phyloP scores from a whole-genome alignment of 164 flowering plant genomes.

The Aristolochia fimbriata region DNA sequence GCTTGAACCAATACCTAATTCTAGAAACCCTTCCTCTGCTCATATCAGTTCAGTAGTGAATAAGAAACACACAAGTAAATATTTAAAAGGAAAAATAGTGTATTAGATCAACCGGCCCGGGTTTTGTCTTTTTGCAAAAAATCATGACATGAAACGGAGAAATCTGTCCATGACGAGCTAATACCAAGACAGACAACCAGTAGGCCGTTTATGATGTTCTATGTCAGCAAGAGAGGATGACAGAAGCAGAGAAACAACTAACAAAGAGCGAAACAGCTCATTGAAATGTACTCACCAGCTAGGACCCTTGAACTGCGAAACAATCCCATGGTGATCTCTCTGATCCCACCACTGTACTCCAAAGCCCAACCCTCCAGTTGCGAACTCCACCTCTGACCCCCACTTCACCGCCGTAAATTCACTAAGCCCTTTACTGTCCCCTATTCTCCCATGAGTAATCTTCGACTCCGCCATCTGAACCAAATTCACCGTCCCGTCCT shows the following conservation, averaged over 20 bases:
- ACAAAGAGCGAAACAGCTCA: background rate
- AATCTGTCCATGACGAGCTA: no score
- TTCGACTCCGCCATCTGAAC: constrained; percentile 28
- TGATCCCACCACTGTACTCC: constrained; percentile 92
- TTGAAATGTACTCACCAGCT: constrained; percentile 36
- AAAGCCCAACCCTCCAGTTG: constrained; percentile 73
- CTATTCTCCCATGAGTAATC: constrained; percentile 29
- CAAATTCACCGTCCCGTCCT: constrained; percentile 78
- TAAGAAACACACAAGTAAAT: no score
- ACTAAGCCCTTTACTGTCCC: constrained; percentile 62
- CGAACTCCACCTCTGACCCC: constrained; percentile 85
- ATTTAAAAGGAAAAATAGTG: no score
- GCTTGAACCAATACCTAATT: no score
- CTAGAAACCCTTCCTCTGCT: no score
- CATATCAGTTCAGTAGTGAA: no score
- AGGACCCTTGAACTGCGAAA: constrained; percentile 52
- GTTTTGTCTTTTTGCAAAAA: no score
- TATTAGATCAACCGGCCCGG: no score
- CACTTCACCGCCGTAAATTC: constrained; percentile 63
- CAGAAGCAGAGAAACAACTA: background rate
- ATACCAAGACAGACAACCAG: background rate
- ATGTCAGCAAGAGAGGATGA: background rate
- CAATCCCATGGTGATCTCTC: constrained; percentile 67
- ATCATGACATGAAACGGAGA: no score
- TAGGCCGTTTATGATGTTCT: no score